Conservation (phyloP, 306 rosid genomes). For the Cucumis sativus region Cucumber_9930_V3 NC_026656.2:9946501-9947000, state of each 20-base stretch:
- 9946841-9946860: too few relatives aligned
- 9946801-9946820: too few relatives aligned
- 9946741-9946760: too few relatives aligned
- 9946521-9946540: slow-evolving; percentile 91
- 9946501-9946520: slow-evolving; percentile 84
- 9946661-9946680: background rate
- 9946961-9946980: background rate
- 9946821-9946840: too few relatives aligned
- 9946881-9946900: background rate
- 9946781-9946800: too few relatives aligned
- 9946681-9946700: too few relatives aligned
- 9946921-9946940: background rate
- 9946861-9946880: too few relatives aligned
- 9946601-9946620: slow-evolving; percentile 73
- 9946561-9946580: slow-evolving; percentile 92
- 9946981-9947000: background rate
- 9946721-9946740: too few relatives aligned
- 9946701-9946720: too few relatives aligned
- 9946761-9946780: too few relatives aligned
- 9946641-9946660: background rate
- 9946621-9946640: slow-evolving; percentile 16
- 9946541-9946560: slow-evolving; percentile 97
- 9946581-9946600: slow-evolving; percentile 81
- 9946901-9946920: background rate
- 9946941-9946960: background rate